phyloP scores from a whole-genome alignment of 2,329 filamentous ascomycete species.

The Botrytis cinerea region DNA sequence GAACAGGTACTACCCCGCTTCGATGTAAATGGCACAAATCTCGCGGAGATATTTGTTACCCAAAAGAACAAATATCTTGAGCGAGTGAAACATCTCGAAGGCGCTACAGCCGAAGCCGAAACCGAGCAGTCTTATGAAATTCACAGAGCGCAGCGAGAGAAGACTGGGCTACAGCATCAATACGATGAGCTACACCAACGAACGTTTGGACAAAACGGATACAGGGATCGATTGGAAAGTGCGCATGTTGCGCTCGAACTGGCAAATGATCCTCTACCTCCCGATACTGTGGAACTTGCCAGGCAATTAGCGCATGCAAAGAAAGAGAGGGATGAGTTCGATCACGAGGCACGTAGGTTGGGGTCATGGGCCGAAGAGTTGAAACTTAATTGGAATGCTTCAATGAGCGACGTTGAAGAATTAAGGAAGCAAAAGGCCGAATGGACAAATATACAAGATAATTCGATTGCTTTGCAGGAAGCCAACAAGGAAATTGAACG shows the following conservation, averaged over 20 bases:
- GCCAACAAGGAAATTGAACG: slow-evolving; percentile 5
- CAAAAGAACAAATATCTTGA: slow-evolving; percentile 16
- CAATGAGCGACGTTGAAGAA: not conserved
- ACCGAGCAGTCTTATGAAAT: not conserved
- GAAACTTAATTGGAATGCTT: not conserved
- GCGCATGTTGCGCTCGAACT: slow-evolving; percentile 19
- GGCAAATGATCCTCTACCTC: not conserved
- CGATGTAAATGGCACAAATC: slow-evolving; percentile 14
- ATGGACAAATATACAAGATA: not conserved
- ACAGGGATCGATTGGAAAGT: slow-evolving; percentile 6
- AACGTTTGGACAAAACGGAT: slow-evolving; percentile 11
- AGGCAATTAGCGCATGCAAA: not conserved
- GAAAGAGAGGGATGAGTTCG: slow-evolving; percentile 3
- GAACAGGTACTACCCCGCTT: not conserved
- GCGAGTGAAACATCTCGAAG: not conserved
- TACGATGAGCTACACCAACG: slow-evolving; percentile 1
- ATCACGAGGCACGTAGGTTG: not conserved
- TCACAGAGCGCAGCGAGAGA: not conserved
- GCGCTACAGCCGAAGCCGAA: not conserved
- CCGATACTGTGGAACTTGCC: not conserved
- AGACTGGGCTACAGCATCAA: not conserved
- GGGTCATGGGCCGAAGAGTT: not conserved
- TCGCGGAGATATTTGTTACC: not conserved
- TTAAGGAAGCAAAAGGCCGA: not conserved
- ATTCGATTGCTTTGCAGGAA: not conserved